Base-by-base conservation (phyloP, 2,329 filamentous ascomycete species). In the Cercospora brassicicola region DNA sequence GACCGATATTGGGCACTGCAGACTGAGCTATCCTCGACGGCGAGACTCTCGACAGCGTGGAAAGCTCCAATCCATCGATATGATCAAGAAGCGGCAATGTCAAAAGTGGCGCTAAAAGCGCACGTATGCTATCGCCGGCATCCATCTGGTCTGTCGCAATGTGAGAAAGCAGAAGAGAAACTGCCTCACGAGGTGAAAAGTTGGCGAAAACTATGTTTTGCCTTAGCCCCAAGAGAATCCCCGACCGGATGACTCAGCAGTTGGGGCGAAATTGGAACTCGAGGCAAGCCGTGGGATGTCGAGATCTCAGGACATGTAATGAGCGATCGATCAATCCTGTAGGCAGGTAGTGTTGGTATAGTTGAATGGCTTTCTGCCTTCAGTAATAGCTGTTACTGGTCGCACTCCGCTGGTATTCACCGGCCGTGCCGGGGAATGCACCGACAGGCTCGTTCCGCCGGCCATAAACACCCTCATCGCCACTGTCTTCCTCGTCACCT, bases 351-450 rank as follows among this genome's bases (percentile, higher is more conserved):
- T 28, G 48, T 15, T 53, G 20, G 20, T 13, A 15, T n/a, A 4
- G 5, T n/a, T 13, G 23, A 26, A 15, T 28, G 18, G 20, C 45
- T 23, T 48, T 10, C 45, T 48, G n/a, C n/a, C 20, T 42, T 65
- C 42, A 77, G 53, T 76, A 77, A 63, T 77, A 77, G 66, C 73
- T 76, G 61, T 68, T 73, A 48, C 74, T 76, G 36, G 76, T 75
- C 11, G 66, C 71, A 59, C 72, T 74, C n/a, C 75, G 67, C 18
- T 66, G 71, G 64, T 77, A 76, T n/a, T 76, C 73, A 4, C 61
- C 63, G 39, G 65, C 76, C 0, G 82, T 81, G 7, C 84, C 85
- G 3, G 86, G 85, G 70, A 85, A 88, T 0, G 84, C 83, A 3
- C 86, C 85, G 13, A 82, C 80, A 5, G 82, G 81, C 11, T 73